phyloP scores from a whole-genome alignment of 2,329 filamentous ascomycete species.

The Hawksworthiomyces lignivorus region DNA sequence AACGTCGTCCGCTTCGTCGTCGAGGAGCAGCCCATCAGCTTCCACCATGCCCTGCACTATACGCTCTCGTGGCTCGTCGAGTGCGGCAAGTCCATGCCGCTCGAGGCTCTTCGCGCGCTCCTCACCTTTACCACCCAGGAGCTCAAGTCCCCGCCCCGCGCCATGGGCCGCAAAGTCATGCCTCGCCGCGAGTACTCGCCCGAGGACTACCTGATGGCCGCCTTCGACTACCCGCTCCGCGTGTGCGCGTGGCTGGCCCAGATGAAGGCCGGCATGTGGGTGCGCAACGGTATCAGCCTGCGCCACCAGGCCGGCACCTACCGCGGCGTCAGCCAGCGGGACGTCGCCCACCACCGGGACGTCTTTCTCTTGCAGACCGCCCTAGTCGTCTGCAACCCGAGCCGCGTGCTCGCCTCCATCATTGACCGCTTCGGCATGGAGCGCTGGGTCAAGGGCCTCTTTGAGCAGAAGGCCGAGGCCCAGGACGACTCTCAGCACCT shows the following conservation, averaged over 20 bases:
- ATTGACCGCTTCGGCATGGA: conserved; percentile 87
- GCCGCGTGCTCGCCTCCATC: conserved; percentile 77
- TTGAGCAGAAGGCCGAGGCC: conserved; percentile 60
- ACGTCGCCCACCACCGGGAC: conserved; percentile 90
- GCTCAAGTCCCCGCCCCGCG: conserved; percentile 55
- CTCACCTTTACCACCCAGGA: conserved; percentile 66
- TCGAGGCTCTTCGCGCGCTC: conserved; percentile 57
- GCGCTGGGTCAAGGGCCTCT: conserved; percentile 79
- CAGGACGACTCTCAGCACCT: conserved; percentile 84
- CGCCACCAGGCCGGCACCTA: conserved; percentile 94
- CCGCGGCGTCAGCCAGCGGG: conserved; percentile 77
- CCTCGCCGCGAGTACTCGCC: conserved; percentile 50
- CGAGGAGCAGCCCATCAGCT: conserved; percentile 85
- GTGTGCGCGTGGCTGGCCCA: conserved; percentile 96
- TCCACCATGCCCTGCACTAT: conserved; percentile 95
- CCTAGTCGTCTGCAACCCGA: conserved; percentile 76
- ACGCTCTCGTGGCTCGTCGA: conserved; percentile 94
- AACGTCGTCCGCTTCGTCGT: conserved; percentile 80
- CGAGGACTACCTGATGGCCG: conserved; percentile 75
- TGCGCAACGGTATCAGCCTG: conserved; percentile 91
- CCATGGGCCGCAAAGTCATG: conserved; percentile 53
- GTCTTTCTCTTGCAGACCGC: conserved; percentile 91
- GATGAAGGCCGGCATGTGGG: conserved; percentile 98
- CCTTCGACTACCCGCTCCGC: conserved; percentile 87
- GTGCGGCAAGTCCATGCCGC: conserved; percentile 68